Conservation (phyloP, 179 eudicot species). For the Gypsophila paniculata region DNA sequence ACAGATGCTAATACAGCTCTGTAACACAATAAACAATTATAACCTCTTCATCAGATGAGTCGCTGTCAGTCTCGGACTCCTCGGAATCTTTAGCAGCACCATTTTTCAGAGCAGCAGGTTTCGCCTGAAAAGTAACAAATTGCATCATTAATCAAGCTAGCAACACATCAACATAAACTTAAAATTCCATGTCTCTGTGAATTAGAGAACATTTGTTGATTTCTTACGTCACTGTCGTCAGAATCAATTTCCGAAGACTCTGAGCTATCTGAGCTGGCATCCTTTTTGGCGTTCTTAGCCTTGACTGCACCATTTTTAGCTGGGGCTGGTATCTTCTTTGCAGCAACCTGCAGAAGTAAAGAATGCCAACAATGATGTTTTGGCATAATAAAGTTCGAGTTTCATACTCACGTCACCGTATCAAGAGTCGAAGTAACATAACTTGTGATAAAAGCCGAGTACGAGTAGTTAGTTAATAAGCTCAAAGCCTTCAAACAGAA, state of each 20-base stretch:
- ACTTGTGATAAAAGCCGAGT: neutral
- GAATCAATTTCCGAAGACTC: conserved; percentile 22
- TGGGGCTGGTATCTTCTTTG: conserved; percentile 25
- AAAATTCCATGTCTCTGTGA: neutral
- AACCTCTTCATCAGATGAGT: conserved; percentile 28
- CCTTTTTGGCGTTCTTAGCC: conserved; percentile 27
- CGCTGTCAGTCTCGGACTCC: conserved; percentile 20
- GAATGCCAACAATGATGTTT: neutral
- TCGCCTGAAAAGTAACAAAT: neutral
- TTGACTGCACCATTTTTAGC: conserved; percentile 26
- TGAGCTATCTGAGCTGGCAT: conserved; percentile 28
- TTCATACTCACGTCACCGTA: neutral
- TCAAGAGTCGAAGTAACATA: neutral
- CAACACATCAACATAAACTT: neutral
- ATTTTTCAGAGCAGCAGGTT: conserved; percentile 24
- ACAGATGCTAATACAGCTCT: neutral
- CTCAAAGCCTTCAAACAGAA: neutral
- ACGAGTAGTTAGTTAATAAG: conserved; percentile 6
- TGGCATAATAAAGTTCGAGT: neutral
- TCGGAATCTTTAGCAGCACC: conserved; percentile 23
- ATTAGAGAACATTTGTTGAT: neutral
- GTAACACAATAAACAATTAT: neutral
- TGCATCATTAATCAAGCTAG: neutral
- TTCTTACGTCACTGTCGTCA: conserved; percentile 14
- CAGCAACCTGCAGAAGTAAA: conserved; percentile 24